A percentile compares a stretch with the other conserved stretches of the same genome.
phyloP scores from a whole-genome alignment of 208 protist species.

The Chromosphaera perkinsii region DNA sequence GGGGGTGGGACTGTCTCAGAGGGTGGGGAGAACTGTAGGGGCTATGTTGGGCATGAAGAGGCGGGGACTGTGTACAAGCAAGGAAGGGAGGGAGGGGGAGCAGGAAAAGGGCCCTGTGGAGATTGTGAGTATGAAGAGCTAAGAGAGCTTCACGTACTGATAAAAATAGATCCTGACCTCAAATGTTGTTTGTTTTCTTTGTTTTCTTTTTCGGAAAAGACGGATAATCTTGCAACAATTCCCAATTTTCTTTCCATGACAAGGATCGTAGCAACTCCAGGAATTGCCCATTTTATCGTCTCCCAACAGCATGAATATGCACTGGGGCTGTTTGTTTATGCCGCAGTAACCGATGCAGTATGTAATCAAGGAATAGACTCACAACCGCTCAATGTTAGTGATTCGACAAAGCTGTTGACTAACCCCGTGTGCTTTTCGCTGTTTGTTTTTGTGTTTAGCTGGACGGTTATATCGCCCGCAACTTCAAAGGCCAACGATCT shows the following conservation, averaged over 20 bases:
- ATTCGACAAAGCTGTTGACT: background rate
- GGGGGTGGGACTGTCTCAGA: too few relatives aligned
- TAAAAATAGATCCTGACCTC: too few relatives aligned
- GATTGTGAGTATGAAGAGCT: too few relatives aligned
- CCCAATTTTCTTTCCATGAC: background rate
- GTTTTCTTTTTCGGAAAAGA: too few relatives aligned
- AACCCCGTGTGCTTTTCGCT: background rate
- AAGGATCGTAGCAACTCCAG: background rate
- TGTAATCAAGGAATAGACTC: background rate
- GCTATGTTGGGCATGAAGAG: too few relatives aligned
- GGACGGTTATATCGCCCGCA: constrained; percentile 12
- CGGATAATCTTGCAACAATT: constrained; percentile 9
- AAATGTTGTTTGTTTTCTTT: too few relatives aligned
- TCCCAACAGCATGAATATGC: background rate
- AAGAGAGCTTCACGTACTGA: too few relatives aligned
- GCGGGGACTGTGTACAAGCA: too few relatives aligned
- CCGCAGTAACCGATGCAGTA: background rate
- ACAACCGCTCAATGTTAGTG: background rate
- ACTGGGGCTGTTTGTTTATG: background rate
- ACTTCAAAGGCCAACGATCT: constrained; percentile 1
- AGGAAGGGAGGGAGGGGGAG: too few relatives aligned
- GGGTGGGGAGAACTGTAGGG: too few relatives aligned
- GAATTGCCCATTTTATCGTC: constrained; percentile 10
- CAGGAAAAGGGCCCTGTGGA: too few relatives aligned
- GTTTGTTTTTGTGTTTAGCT: constrained; percentile 3